Base-by-base conservation (phyloP, 345 rosid species). In the Clarkia xantiana region DNA sequence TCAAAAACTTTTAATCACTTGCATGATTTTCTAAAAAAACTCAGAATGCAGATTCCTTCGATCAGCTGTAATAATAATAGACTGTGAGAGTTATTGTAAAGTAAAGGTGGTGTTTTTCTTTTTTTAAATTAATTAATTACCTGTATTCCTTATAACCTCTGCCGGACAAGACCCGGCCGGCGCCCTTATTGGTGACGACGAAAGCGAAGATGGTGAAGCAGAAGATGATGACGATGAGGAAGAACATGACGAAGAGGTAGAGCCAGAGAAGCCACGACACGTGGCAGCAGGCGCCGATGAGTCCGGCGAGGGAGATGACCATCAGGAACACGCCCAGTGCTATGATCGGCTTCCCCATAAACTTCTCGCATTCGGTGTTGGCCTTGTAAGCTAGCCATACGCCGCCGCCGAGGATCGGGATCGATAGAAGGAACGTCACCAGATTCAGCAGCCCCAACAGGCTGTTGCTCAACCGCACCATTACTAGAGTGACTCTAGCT, bases 131-230 rank as follows among this genome's bases (percentile, higher is more conserved):
- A n/a, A n/a, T n/a, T n/a, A n/a, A 0, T 49, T 34, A 47, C 59
- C 73, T 65, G 58, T 84, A 85, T 76, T 89, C 94, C 54, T 85
- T 82, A 6, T 89, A 89, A 42, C 90, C 97, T 48, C n/a, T 78
- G 0, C 52, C 77, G 0, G 82, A 67, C 40, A 90, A 2, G 2
- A 20, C 77, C 38, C 70, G 43, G 1, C 94, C 94, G 2, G 97
- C 89, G 13, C 97, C 96, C 59, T 83, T 83, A 56, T 71, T 83
- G 20, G 89, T 86, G 57, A 86, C 86, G 1, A 64, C 71, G 53
- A 90, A 90, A 16, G 94, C 86, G 52, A 86, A 76, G 65, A 83
- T 68, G 14, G 96, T 90, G 75, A 86, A 79, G 59, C 75, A 67
- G 67, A 83, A 55, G 41, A 80, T 64, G 36, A 73, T 2, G 40